Conservation (phyloP, 78 protist species). For the Speleostelium caveatum region DNA sequence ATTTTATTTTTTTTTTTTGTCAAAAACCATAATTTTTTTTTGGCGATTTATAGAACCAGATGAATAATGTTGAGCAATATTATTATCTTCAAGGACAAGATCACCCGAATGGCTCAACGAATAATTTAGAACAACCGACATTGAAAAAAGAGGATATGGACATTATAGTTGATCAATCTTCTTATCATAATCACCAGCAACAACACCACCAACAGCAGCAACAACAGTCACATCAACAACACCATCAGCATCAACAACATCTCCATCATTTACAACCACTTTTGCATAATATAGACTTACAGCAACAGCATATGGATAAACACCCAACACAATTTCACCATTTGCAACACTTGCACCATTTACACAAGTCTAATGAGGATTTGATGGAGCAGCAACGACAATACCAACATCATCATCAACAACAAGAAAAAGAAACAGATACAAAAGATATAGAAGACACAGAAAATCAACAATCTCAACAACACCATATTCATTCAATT, state of each 20-base stretch:
- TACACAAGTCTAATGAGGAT: not conserved
- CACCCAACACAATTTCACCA: not conserved
- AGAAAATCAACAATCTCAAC: not conserved
- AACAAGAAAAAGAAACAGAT: not conserved
- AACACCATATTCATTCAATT: not conserved
- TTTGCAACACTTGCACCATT: not conserved
- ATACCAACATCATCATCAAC: not conserved
- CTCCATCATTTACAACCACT: not conserved
- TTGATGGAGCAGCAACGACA: not conserved
- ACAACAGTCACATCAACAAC: not conserved
- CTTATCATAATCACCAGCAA: not conserved
- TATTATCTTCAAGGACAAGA: constrained; percentile 1
- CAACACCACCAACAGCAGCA: not conserved
- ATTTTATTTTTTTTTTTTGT: not conserved
- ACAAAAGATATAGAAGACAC: not conserved
- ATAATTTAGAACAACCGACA: not conserved
- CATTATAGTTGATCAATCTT: not conserved
- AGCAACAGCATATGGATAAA: not conserved
- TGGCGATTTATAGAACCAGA: constrained; percentile 3
- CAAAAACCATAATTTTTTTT: not conserved
- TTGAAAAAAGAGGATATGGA: constrained; percentile 30
- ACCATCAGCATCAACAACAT: not conserved
- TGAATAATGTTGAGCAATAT: constrained; percentile 42
- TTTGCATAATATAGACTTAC: no score
- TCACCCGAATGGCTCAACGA: not conserved